Conservation (phyloP, 2,329 filamentous ascomycete species). For the Sarocladium oryzae region DNA sequence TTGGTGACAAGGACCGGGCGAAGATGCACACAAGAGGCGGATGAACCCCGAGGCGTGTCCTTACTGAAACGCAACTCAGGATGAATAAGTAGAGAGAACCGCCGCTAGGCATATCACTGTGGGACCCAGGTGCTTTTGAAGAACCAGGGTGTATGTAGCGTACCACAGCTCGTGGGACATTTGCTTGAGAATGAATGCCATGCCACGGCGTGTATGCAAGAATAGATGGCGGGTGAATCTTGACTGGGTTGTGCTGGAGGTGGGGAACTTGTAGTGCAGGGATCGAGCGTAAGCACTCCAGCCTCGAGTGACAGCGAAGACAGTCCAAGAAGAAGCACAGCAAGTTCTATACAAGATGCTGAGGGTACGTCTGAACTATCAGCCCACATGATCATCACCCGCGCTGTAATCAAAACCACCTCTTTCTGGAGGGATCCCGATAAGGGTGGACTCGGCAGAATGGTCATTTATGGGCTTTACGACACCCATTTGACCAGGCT, state of each 20-base stretch:
- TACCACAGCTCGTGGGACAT: neutral
- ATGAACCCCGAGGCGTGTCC: neutral
- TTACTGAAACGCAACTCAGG: neutral
- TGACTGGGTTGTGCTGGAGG: constrained; percentile 1
- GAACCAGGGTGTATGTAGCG: constrained; percentile 7
- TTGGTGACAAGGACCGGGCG: neutral
- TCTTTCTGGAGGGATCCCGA: neutral
- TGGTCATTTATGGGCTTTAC: neutral
- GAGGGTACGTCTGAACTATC: no score
- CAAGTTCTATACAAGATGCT: neutral
- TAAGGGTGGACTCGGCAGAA: neutral
- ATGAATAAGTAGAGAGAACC: neutral
- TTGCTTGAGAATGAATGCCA: constrained; percentile 8
- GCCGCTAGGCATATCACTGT: neutral
- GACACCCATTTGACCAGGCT: neutral
- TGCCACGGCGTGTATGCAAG: constrained; percentile 6
- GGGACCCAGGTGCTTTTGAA: constrained; percentile 8
- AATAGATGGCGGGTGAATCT: constrained; percentile 9
- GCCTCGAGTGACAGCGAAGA: neutral
- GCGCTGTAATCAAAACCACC: neutral
- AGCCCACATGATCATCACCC: neutral
- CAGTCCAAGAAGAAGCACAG: no score
- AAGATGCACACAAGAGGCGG: neutral
- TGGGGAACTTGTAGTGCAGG: constrained; percentile 5
- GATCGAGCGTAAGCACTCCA: constrained; percentile 5